A percentile compares a stretch with the other conserved stretches of the same genome.
phyloP scores from a whole-genome alignment of 2,329 filamentous ascomycete genomes.

The Verticillium alfalfae region DNA sequence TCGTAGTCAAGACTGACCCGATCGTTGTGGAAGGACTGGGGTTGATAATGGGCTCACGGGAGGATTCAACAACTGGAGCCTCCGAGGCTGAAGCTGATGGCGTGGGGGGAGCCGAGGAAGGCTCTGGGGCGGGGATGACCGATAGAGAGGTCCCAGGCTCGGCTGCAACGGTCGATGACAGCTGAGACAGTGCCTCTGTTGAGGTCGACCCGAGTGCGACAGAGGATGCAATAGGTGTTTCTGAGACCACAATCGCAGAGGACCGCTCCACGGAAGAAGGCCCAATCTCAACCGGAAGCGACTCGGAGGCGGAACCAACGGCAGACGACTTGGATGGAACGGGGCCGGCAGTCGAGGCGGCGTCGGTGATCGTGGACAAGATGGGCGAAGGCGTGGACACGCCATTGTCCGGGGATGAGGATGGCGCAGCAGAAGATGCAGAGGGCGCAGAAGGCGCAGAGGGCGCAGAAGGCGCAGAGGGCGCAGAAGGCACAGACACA shows the following conservation, averaged over 20 bases:
- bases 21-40: neutral
- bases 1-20: neutral
- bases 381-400: neutral
- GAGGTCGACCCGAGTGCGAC: neutral
- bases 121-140: neutral
- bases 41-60: neutral
- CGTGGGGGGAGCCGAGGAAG: neutral
- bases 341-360: neutral
- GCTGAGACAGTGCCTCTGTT: neutral
- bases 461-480: too few species aligned
- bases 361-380: neutral
- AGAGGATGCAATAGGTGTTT: neutral
- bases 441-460: neutral
- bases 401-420: neutral
- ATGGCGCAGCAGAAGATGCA: neutral
- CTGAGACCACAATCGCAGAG: neutral
- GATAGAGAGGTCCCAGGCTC: neutral
- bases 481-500: neutral
- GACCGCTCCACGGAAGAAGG: neutral
- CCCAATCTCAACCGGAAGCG: neutral
- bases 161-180: neutral
- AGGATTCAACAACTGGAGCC: neutral
- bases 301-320: neutral
- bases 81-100: neutral
- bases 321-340: neutral